Evolutionary conservation across 805 yeast species (phyloP), one percentile per base, ranked within the genome.

Genomic region (Sungouiozyma intestinalis): DNA sequence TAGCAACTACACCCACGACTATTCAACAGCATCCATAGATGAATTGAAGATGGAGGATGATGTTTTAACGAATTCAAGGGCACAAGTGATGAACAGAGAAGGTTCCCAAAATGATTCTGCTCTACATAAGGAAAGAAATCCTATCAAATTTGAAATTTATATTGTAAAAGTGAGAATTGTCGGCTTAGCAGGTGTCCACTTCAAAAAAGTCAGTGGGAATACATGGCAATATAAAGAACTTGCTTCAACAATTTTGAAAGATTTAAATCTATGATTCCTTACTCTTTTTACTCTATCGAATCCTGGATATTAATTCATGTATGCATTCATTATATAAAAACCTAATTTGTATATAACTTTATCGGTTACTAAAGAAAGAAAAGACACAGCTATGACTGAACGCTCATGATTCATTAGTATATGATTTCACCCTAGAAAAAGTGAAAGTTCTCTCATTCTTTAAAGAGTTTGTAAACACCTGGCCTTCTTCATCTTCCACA

Each of bases 181-280:
- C 42, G 86, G 94, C 3, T 69, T 90, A 45, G 87, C 83, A 50
- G 97, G 97, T 63, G 88, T 88, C 38, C 97, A 90, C 61, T 87
- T 88, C 68, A 90, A 90, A 71, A 88, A 88, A 60, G 73, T 88
- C 24, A 73, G 84, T 44, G 97, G 97, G 55, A 87, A 90, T 60
- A 85, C 95, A 1, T 88, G 97, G 97, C 76, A 82, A 65, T 88
- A 88, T 65, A 88, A 90, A 67, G 80, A 87, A 8, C 69, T 88
- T 56, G 97, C 97, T 2, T 79, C 90, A 42, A 85, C 80, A 59
- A 82, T 88, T 39, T 73, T 88, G 62, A 72, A 72, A 45, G 83
- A 82, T 50, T 69, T 85, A 58, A 78, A 81, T 48, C 65, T 83
- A 48, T 83, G 58, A 61, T 37, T 9, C 9, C 36, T 8, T 18